Percentiles rank a stretch among this genome's conserved stretches.
phyloP scores from a whole-genome alignment of 208 protist species.

The Acanthamoeba healyi region DNA sequence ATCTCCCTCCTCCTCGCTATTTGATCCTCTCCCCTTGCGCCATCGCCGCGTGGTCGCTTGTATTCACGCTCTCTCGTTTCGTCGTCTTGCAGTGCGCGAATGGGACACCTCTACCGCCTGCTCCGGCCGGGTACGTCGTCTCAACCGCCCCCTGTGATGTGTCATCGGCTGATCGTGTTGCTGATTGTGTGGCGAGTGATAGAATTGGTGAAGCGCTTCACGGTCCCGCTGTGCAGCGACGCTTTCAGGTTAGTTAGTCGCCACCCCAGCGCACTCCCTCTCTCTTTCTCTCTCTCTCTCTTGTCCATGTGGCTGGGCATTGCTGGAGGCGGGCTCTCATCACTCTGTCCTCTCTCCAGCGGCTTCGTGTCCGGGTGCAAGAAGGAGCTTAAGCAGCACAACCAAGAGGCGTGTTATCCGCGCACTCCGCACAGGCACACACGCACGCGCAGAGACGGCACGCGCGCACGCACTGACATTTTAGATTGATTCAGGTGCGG shows the following conservation, averaged over 20 bases:
- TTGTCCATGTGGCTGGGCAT: neutral
- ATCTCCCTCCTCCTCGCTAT: neutral
- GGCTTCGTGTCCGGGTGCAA: neutral
- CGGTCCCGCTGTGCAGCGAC: conserved; percentile 41
- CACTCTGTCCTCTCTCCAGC: neutral
- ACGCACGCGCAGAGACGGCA: neutral
- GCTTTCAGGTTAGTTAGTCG: conserved; percentile 39
- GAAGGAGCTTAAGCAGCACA: neutral
- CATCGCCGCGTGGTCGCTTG: too few relatives aligned
- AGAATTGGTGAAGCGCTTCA: conserved; percentile 18
- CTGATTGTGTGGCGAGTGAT: neutral
- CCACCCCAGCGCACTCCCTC: neutral
- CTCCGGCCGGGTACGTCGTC: neutral
- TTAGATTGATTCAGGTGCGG: neutral
- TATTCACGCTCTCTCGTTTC: neutral
- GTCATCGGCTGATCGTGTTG: neutral
- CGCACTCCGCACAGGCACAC: neutral
- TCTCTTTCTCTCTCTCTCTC: neutral
- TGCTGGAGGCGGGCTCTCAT: neutral
- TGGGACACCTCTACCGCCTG: conserved; percentile 56
- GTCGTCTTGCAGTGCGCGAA: neutral
- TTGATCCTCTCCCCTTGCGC: too few relatives aligned
- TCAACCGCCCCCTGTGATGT: neutral
- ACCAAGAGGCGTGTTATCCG: neutral
- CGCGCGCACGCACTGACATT: neutral